phyloP scores from a whole-genome alignment of 129 eudicot species.

The Helianthus tuberosus region DNA sequence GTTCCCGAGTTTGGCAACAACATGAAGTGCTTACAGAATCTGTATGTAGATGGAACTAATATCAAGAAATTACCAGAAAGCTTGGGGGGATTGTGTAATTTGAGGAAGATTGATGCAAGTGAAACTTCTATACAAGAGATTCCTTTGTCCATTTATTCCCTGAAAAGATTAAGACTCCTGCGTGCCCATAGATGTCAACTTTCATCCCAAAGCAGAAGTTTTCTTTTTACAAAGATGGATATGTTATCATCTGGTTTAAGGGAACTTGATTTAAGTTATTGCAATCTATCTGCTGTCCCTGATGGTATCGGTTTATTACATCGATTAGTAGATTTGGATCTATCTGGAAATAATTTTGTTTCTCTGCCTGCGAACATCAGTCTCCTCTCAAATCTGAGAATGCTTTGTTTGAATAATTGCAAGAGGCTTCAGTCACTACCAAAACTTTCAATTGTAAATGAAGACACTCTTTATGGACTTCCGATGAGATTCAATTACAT shows the following conservation, averaged over 20 bases:
- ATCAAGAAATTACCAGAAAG: slow-evolving; percentile 14
- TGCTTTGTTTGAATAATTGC: slow-evolving; percentile 22
- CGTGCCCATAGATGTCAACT: background rate
- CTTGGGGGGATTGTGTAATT: background rate
- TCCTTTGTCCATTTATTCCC: background rate
- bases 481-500: slow-evolving; percentile 5
- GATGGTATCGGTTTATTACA: slow-evolving; percentile 18
- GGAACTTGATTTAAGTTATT: slow-evolving; percentile 22
- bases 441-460: slow-evolving; percentile 13
- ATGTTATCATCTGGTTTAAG: background rate
- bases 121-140: slow-evolving; percentile 14
- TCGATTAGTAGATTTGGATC: slow-evolving; percentile 5
- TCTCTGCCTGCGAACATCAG: slow-evolving; percentile 12
- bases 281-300: slow-evolving; percentile 19
- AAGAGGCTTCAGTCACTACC: slow-evolving; percentile 22
- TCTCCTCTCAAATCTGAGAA: slow-evolving; percentile 22
- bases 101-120: slow-evolving; percentile 21
- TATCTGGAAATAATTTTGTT: slow-evolving; percentile 16
- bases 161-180: background rate
- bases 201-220: slow-evolving; percentile 4
- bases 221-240: slow-evolving; percentile 9
- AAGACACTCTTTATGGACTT: slow-evolving; percentile 14
- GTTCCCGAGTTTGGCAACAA: slow-evolving; percentile 17
- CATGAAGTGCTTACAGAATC: slow-evolving; percentile 6
- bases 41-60: slow-evolving; percentile 2